Base-by-base conservation (phyloP, 1,284 basidiomycete genomes). In the Cryptococcus depauperatus region DNA sequence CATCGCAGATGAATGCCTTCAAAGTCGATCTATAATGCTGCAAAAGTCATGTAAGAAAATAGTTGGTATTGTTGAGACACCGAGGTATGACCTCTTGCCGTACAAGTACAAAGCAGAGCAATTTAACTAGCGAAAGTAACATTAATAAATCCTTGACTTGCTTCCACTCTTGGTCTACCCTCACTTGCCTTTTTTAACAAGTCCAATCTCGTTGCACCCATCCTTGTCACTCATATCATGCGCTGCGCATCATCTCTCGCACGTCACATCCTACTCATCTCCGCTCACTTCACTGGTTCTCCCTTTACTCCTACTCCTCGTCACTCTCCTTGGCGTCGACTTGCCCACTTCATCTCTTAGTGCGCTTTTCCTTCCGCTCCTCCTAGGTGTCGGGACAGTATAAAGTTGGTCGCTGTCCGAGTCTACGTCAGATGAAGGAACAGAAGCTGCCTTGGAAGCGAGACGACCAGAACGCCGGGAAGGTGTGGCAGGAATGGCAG, bases 251-350 rank as follows among this genome's bases (percentile, higher is more conserved):
- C 40, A 16, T 11, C 26, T 23, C 25, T 37, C 26, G 44, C 25
- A 7, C 16, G 13, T 22, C 9, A 14, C 35, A 22, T 14, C 18
- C 48, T 57, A 58, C 30, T 59, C 61, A 34, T 57, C 58, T 44
- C 61, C 62, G 35, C 55, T 56, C 11, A 25, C 21, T 13, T 14
- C 22, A 23, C 51, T 54, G 26, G 57, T 41, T 48, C 59, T 55
- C 1, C 62, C 66, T 43, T 59, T 59, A 50, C 63, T 65, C 41
- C 68, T 55, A 47, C 63, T 65, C 58, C 68, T 63, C 32, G 68
- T 69, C 23, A 64, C 57, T 41, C 64, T 57, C 46, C 49, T 54
- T 1, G 66, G 65, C 30, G 57, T 30, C 21, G 42, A 28, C 14
- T 22, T 26, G 29, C 43, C 46, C 10, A 38, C 37, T 21, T 47